These are phyloP conservation scores for Candolleomyces aberdarensis DNA, from an alignment of 768 basidiomycete species.

Conservation along the genomic window DNA sequence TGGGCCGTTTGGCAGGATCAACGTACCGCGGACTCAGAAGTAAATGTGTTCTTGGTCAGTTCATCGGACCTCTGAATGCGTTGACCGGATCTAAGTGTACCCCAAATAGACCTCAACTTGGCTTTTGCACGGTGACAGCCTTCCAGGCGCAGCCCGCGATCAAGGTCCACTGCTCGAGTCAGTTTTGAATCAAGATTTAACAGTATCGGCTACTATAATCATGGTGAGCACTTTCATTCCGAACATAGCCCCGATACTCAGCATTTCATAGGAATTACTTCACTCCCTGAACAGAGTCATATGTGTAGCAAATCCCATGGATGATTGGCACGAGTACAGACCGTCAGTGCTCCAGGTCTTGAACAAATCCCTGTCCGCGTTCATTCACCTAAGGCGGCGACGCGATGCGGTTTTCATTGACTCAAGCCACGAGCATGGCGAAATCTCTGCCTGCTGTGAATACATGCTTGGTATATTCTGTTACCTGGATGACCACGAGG, in stretches of 20 bases:
- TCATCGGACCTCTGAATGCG: not conserved
- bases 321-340: not conserved
- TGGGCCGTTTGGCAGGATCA: constrained; percentile 64
- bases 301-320: not conserved
- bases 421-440: not conserved
- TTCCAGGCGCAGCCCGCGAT: not conserved
- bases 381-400: not conserved
- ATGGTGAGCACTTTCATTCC: not conserved
- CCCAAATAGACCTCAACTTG: constrained; percentile 47
- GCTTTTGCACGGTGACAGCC: constrained; percentile 12
- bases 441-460: not conserved
- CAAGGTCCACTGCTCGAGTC: not conserved
- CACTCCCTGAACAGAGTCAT: not conserved
- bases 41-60: constrained; percentile 47
- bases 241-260: not conserved
- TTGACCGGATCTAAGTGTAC: not conserved
- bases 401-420: not conserved
- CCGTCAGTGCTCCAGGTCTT: not conserved
- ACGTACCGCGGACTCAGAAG: constrained; percentile 46
- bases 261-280: not conserved
- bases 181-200: not conserved
- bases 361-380: not conserved
- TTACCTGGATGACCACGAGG: not conserved
- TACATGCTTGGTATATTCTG: not conserved
- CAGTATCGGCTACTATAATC: not conserved